Evolutionary conservation across 495 filamentous ascomycete species (phyloP), one percentile per base, ranked within the genome.

Genomic region (Aspergillus campestris): DNA sequence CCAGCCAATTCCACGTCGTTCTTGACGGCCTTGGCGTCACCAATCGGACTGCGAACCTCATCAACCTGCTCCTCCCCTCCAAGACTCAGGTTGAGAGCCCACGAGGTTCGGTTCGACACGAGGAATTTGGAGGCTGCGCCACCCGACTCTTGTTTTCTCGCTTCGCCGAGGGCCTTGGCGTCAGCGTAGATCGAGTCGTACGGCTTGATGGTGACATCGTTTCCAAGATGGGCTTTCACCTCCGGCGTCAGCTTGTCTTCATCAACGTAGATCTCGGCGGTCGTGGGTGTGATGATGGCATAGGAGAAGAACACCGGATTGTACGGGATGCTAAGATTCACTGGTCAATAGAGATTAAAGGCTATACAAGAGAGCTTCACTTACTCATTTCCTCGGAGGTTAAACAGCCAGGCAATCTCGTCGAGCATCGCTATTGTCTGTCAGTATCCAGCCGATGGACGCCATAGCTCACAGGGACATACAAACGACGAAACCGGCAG

Each of bases 291-390:
- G 42, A 99, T 73, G 34, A 94, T 74, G 34, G 89, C 89, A 59
- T 96, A 99, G 24, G 94, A 94, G 70, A 96, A 96, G 72, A 97
- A 99, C 31, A 99, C 94, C 0, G 94, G 94, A 57, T 99, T 99
- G 69, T 95, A 99, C 2, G 88, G 86, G 56, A 99, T 99, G 61
- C 81, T 85, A 41, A 9, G 13, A n/a, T 34, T 60, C 31, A 50
- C 41, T 34, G 1, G 31, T 14, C 40, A 31, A 24, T 50, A 43
- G 40, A 31, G 39, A 33, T 0, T 12, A 4, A 29, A 8, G 34
- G 13, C 10, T 18, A 15, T 14, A 4, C 8, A 18, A 2, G 11
- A 2, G 14, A 27, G 8, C 4, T 40, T 7, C 8, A 47, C 80
- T 59, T 66, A 85, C 81, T 99, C 94, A 65, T 73, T 94, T 59